Conservation (phyloP, 306 rosid species). For the Albizia julibrissin region DNA sequence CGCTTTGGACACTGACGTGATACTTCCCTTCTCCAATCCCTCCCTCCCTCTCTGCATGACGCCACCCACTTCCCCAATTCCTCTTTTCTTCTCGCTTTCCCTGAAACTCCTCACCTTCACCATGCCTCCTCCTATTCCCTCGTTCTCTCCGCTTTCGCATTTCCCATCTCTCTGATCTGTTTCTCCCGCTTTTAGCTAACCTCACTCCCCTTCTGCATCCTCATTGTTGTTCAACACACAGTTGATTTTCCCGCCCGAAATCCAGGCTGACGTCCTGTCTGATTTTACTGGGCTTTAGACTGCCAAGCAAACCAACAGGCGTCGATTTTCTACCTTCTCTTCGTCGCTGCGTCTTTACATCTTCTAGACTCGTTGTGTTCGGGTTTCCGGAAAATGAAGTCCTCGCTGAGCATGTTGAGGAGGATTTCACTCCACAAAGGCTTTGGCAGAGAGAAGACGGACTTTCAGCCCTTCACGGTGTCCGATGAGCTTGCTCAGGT, state of each 20-base stretch:
- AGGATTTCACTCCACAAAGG: slow-evolving; percentile 60
- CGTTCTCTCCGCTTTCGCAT: slow-evolving; percentile 19
- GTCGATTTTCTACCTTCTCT: neutral
- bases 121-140: slow-evolving; percentile 21
- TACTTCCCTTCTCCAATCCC: neutral
- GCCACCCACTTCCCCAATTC: neutral
- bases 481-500: slow-evolving; percentile 74
- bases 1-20: neutral
- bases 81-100: too few species aligned
- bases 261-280: neutral
- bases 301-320: neutral
- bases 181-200: slow-evolving; percentile 51
- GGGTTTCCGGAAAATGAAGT: slow-evolving; percentile 62
- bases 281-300: neutral
- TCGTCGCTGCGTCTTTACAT: neutral
- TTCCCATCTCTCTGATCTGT: slow-evolving; percentile 42
- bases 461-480: slow-evolving; percentile 54
- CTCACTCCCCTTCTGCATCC: neutral
- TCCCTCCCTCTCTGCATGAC: neutral
- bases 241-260: slow-evolving; percentile 20
- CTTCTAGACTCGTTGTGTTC: slow-evolving; percentile 28
- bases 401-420: slow-evolving; percentile 59
- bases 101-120: neutral
- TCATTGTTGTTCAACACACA: slow-evolving; percentile 40
- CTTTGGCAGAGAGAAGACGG: slow-evolving; percentile 53